Evolutionary conservation across 257 asterid species (phyloP), one percentile per base, ranked within the genome.

Genomic region (Penstemon davidsonii): DNA sequence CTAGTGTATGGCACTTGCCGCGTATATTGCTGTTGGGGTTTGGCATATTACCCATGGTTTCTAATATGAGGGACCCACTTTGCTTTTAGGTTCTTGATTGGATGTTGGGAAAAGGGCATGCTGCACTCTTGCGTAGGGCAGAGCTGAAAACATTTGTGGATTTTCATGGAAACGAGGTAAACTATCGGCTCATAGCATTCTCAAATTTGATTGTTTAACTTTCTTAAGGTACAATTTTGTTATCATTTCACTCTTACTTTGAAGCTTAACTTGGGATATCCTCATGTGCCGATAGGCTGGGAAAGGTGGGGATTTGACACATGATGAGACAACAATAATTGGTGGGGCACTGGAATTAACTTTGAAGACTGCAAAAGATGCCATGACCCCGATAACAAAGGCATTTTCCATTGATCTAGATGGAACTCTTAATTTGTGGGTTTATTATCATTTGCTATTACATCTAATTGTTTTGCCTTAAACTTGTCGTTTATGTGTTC

Each of bases 91-190:
- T 94, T 74, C 91, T 94, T 55, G 99, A 94, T 75, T 91, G 96
- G 95, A 85, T 94, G 97, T 75, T 94, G 76, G 99, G 99, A 18
- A 94, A 94, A 80, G 99, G 96, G 43, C 99, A 91, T 59, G 96
- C 99, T 75, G 92, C 92, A 49, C 87, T 94, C 55, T 55, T 90
- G 74, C 94, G 97, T 38, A 79, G 99, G 79, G 99, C 99, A 8
- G 99, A 94, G 84, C 88, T 94, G 62, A 94, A 94, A 83, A 94
- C 99, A n/a, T 94, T 91, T 52, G 86, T 94, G 68, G 99, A 94
- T 84, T 90, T 94, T 76, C 99, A 94, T 72, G 99, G 96, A 43
- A 94, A 94, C 60, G 97, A 94, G 99, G 99, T 93, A 78, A 12
- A 37, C 12, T 8, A 58, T 8, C 3, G 45, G 10, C 4, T 37